Percentiles rank a stretch among this genome's conserved stretches.
These are phyloP conservation scores for Ceratocystis papillata DNA, from an alignment of 2,329 filamentous ascomycete species.

Conservation along the genomic window DNA sequence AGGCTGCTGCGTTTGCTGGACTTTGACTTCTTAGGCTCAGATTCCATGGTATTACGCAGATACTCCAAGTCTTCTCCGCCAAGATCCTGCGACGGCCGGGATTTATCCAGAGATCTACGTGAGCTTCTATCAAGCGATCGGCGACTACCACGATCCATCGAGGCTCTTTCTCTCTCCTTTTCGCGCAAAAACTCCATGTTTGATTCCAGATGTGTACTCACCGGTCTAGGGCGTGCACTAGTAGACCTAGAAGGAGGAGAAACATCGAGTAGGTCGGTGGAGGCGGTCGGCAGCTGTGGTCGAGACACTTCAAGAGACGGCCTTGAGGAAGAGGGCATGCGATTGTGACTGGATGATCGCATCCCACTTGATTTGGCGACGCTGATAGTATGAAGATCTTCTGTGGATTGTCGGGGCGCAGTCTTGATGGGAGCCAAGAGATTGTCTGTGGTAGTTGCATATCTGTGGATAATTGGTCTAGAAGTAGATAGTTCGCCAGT, in stretches of 20 bases:
- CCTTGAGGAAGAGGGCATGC: conserved; percentile 43
- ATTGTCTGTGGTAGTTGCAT: conserved; percentile 25
- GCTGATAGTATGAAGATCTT: conserved; percentile 19
- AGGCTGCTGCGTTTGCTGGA: conserved; percentile 64
- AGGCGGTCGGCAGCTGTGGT: conserved; percentile 36
- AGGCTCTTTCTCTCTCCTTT: conserved; percentile 42
- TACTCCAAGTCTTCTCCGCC: conserved; percentile 51
- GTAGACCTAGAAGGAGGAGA: conserved; percentile 37
- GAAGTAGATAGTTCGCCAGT: conserved; percentile 20
- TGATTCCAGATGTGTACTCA: conserved; percentile 72
- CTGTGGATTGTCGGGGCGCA: conserved; percentile 8
- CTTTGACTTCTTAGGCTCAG: conserved; percentile 47
- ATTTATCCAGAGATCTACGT: conserved; percentile 22
- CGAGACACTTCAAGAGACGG: conserved; percentile 62
- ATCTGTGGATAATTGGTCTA: conserved; percentile 33
- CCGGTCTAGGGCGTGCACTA: conserved; percentile 51
- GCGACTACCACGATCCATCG: conserved; percentile 20
- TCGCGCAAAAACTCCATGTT: conserved; percentile 76
- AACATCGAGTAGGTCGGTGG: conserved; percentile 46
- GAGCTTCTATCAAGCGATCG: conserved; percentile 22
- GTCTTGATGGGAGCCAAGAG: conserved; percentile 27
- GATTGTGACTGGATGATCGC: conserved; percentile 26
- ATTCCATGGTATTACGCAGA: conserved; percentile 62
- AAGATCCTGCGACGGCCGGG: conserved; percentile 17
- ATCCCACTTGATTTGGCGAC: conserved; percentile 17